These are phyloP conservation scores for Solanum piurae DNA, from an alignment of 257 asterid species.

Conservation along the genomic window DNA sequence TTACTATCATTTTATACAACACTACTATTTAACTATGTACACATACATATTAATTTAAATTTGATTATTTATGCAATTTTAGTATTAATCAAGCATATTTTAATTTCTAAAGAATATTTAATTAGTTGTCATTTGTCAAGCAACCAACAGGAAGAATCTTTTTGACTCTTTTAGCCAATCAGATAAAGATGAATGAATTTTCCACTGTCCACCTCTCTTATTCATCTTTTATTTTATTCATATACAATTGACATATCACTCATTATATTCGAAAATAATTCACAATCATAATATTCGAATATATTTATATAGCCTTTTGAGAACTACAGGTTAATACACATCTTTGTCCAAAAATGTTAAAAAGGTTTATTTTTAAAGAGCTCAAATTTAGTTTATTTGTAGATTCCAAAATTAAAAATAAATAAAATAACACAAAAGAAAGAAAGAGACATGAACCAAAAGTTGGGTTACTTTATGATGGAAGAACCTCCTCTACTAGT, in stretches of 20 bases:
- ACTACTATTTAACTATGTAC: neutral
- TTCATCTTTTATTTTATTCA: neutral
- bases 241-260: neutral
- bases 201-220: slow-evolving; percentile 4
- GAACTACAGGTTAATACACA: neutral
- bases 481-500: slow-evolving; percentile 2
- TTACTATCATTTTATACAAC: neutral
- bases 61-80: neutral
- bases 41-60: neutral
- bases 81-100: too few relatives aligned
- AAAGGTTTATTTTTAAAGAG: neutral
- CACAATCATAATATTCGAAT: neutral
- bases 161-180: slow-evolving; percentile 18
- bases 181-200: neutral
- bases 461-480: neutral
- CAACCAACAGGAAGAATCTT: slow-evolving; percentile 13
- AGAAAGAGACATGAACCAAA: neutral
- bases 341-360: neutral
- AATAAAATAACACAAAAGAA: neutral
- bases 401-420: neutral
- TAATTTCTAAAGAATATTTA: neutral
- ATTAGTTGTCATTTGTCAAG: neutral
- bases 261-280: neutral
- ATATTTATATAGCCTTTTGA: neutral
- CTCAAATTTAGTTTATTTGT: neutral